These are phyloP conservation scores for Panaeolus cyanescens DNA, from an alignment of 768 basidiomycete genomes.

Conservation along the genomic window DNA sequence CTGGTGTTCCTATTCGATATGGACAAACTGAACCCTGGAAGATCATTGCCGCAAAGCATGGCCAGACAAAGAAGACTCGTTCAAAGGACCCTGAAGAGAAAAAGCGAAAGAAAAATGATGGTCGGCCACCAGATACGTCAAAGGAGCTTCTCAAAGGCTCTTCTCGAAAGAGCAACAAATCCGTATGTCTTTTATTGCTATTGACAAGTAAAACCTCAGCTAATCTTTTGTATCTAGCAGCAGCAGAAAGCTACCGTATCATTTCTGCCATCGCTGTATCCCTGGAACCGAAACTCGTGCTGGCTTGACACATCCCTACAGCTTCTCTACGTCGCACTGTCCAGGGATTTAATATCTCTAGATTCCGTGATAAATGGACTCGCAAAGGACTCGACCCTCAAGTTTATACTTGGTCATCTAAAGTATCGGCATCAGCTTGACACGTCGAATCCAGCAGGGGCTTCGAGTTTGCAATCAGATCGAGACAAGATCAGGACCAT, in stretches of 20 bases:
- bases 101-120: slow-evolving; percentile 15
- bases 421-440: neutral
- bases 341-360: neutral
- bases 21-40: slow-evolving; percentile 16
- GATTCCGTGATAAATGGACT: neutral
- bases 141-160: slow-evolving; percentile 13
- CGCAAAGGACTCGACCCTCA: neutral
- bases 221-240: too few species aligned
- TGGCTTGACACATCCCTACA: slow-evolving; percentile 20
- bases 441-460: neutral
- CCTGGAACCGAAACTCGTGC: slow-evolving; percentile 15
- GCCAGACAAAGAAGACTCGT: slow-evolving; percentile 14
- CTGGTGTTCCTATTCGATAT: slow-evolving; percentile 10
- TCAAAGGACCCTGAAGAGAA: neutral
- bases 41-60: neutral
- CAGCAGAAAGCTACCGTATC: neutral
- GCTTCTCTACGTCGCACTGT: slow-evolving; percentile 11
- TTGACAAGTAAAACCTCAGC: neutral
- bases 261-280: slow-evolving; percentile 4
- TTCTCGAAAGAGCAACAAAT: neutral
- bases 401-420: neutral
- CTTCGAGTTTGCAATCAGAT: neutral
- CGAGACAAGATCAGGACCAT: neutral
- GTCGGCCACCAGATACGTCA: slow-evolving; percentile 16
- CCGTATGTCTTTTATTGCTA: neutral